Base-by-base conservation (phyloP, 345 rosid species). In the Carallia pectinifolia region DNA sequence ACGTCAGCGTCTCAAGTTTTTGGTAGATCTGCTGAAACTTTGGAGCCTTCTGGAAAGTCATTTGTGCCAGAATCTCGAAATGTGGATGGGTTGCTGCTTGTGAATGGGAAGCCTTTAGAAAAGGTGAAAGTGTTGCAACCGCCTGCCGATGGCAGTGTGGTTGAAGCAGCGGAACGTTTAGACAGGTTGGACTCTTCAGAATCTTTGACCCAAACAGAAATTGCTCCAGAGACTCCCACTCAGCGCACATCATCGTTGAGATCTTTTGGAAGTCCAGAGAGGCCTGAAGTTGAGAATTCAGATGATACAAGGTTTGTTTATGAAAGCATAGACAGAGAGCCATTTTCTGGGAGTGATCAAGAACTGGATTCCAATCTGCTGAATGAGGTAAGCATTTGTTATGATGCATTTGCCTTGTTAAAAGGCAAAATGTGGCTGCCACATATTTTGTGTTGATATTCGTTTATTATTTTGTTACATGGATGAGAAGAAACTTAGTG, bases 151-250 rank as follows among this genome's bases (percentile, higher is more conserved):
- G 34, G 19, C 34, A 64, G 66, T 36, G 53, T 50, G 34, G 44
- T 19, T 52, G 62, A 77, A 79, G 48, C 64, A 37, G 53, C 39
- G n/a, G 63, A 71, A 33, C 33, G 50, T 71, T 67, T 65, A 15
- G 69, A 69, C 58, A 63, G 62, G 30, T 69, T 70, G 65, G 77
- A 27, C 34, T 2, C 52, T 6, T 48, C 74, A 39, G 79, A 68
- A 69, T 69, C 74, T 68, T 58, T 54, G 23, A 29, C 53, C 19
- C 78, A 74, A 78, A 70, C 64, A 36, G 79, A 79, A 73, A 80
- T 90, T 62, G 93, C 94, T 66, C 93, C 95, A 33, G 88, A 83
- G 64, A 91, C 95, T 31, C 98, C 96, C 0, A 74, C 79, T 70
- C 81, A 40, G 70, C 71, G 58, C 30, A 75, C 84, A 54, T 67